phyloP scores from a whole-genome alignment of 768 basidiomycete species.

The Sarcodon sp. region DNA sequence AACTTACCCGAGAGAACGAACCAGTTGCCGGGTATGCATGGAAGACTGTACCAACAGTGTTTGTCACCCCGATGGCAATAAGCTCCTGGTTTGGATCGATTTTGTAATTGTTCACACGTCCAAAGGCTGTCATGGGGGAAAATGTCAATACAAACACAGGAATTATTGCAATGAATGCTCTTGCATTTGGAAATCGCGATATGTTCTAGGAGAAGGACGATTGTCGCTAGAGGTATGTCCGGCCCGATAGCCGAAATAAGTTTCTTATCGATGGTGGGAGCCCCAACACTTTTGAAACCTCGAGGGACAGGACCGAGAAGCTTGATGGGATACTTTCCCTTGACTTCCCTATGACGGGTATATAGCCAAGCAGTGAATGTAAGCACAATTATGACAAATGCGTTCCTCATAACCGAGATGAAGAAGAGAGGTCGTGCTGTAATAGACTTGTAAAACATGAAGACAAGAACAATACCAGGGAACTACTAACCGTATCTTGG shows the following conservation, averaged over 20 bases:
- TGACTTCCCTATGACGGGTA: conserved; percentile 43
- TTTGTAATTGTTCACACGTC: conserved; percentile 90
- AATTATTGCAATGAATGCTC: conserved; percentile 6
- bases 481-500: conserved; percentile 42
- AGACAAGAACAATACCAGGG: background rate
- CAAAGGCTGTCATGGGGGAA: conserved; percentile 54
- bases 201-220: conserved; percentile 87
- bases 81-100: conserved; percentile 91
- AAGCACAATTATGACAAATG: conserved; percentile 80
- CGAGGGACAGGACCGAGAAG: conserved; percentile 76
- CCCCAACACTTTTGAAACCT: conserved; percentile 56
- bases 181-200: conserved; percentile 93
- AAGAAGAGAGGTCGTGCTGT: conserved; percentile 68
- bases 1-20: conserved; percentile 69
- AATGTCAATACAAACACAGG: background rate
- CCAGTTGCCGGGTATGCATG: conserved; percentile 93
- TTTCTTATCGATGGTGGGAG: conserved; percentile 28
- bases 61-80: conserved; percentile 95
- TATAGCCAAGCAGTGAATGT: conserved; percentile 85
- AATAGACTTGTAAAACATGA: background rate
- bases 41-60: conserved; percentile 83
- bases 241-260: conserved; percentile 59
- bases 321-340: conserved; percentile 72
- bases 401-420: conserved; percentile 63
- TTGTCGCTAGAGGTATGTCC: conserved; percentile 74